Base-by-base conservation (phyloP, 345 rosid genomes). In the Linum lewisii region DNA sequence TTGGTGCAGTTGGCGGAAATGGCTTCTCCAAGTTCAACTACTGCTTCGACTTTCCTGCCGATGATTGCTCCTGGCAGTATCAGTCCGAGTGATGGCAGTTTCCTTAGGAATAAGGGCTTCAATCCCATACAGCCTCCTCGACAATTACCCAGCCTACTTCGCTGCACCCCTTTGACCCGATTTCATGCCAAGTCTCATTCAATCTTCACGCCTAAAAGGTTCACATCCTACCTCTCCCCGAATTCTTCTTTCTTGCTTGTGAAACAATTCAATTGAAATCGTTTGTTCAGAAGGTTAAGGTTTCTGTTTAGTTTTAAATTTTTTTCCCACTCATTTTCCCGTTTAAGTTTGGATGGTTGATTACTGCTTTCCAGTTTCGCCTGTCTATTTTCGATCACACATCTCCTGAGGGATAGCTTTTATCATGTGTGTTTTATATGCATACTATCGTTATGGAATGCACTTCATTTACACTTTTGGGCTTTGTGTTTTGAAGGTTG, bases 401-500 rank as follows among this genome's bases (percentile, higher is more conserved):
- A 6, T 42, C 16, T 11, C 47, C 15, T 42, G 18, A 42, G 47
- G 2, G 18, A 42, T 42, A 11, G 47, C 15, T 42, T 8, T 8
- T 6, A 42, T 42, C 16, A 42, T 11, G 38, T 34, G n/a, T n/a
- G n/a, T n/a, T n/a, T n/a, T n/a, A n/a, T n/a, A n/a, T n/a, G n/a
- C n/a, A n/a, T 42, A 42, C 16, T 4, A 2, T 11, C 18, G 15
- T 11, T 16, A 11, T 42, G 47, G 11, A 2, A 3, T 38, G 45
- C 45, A 38, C 45, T 6, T 38, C 6, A 38, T 52, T 52, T 52
- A 52, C 24, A 5, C 14, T 20, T 8, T 52, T 3, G 0, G 56
- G 15, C 21, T 68, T 52, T 49, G 11, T 60, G 64, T 63, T 25
- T 50, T 77, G 24, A 73, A 84, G 95, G 78, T 67, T 71, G 78